phyloP scores from a whole-genome alignment of 495 filamentous ascomycete genomes.

The Paragyromitra xinjiangensis region DNA sequence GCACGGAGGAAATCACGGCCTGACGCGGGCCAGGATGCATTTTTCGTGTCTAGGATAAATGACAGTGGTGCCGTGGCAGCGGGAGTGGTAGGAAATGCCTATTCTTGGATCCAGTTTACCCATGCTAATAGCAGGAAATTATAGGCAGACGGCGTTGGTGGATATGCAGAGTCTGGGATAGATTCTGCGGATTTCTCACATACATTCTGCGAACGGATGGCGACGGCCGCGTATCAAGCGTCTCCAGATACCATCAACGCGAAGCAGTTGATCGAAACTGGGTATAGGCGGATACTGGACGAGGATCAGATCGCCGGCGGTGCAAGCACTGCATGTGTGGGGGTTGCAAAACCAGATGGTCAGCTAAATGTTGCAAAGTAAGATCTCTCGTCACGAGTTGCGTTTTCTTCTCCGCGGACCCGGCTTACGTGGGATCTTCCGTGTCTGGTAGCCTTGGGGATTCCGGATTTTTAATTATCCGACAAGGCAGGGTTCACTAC shows the following conservation, averaged over 20 bases:
- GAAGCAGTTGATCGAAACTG: constrained; percentile 76
- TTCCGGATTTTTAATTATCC: constrained; percentile 89
- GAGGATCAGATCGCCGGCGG: constrained; percentile 79
- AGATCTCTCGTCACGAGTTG: constrained; percentile 40
- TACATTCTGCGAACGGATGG: constrained; percentile 92
- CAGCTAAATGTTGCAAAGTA: constrained; percentile 84
- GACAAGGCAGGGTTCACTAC: constrained; percentile 81
- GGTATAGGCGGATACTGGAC: constrained; percentile 79
- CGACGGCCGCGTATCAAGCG: constrained; percentile 68
- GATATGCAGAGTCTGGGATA: constrained; percentile 88
- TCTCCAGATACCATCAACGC: constrained; percentile 66
- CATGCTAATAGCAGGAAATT: constrained; percentile 31
- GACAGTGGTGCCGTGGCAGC: constrained; percentile 71
- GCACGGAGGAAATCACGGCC: constrained; percentile 68
- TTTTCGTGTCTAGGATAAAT: constrained; percentile 83
- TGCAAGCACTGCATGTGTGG: constrained; percentile 89
- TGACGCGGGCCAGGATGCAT: constrained; percentile 91
- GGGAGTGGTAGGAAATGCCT: constrained; percentile 67
- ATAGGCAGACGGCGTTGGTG: constrained; percentile 85
- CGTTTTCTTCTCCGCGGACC: constrained; percentile 7
- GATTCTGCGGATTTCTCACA: constrained; percentile 97
- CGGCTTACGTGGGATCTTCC: constrained; percentile 35
- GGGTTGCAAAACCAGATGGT: constrained; percentile 73
- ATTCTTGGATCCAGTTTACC: constrained; percentile 4
- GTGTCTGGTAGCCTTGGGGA: constrained; percentile 73